phyloP scores from a whole-genome alignment of 768 basidiomycete genomes.

The Boletus fagicola region DNA sequence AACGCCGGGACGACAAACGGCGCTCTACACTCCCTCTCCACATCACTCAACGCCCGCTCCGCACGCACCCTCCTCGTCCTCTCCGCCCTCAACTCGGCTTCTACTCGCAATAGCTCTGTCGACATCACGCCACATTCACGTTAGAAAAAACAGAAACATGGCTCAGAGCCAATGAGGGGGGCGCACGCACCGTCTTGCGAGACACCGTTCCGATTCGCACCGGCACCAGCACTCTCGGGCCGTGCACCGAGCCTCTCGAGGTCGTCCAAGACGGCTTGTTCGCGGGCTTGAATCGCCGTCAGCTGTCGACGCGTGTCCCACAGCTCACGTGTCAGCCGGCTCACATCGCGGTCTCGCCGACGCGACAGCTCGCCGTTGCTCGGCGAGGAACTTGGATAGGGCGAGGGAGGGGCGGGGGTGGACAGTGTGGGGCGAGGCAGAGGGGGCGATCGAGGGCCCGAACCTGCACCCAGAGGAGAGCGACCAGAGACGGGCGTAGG shows the following conservation, averaged over 20 bases:
- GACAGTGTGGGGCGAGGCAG: not conserved
- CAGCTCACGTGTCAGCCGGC: slow-evolving; percentile 27
- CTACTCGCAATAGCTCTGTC: slow-evolving; percentile 25
- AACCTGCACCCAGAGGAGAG: not conserved
- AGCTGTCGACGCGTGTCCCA: slow-evolving; percentile 29
- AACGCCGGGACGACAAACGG: slow-evolving; percentile 60
- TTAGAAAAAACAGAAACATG: not conserved
- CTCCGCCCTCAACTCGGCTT: slow-evolving; percentile 39
- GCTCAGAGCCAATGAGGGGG: not conserved
- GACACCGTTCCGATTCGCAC: not conserved
- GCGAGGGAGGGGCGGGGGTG: not conserved
- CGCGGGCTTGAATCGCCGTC: slow-evolving; percentile 22
- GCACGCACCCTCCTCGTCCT: slow-evolving; percentile 38
- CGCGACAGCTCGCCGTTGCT: not conserved
- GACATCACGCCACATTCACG: not conserved
- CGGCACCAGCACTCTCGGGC: not conserved
- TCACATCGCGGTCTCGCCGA: not conserved
- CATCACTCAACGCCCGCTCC: slow-evolving; percentile 45
- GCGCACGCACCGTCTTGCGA: slow-evolving; percentile 18
- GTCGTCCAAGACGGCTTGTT: slow-evolving; percentile 24
- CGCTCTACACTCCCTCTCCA: slow-evolving; percentile 47
- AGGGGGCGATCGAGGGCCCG: not conserved
- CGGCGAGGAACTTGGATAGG: not conserved
- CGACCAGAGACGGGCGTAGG: not conserved
- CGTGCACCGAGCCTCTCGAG: slow-evolving; percentile 19